Percentiles rank a stretch among this genome's conserved stretches.
phyloP scores from a whole-genome alignment of 352 stramenopile species.

The Achlya hypogyna region DNA sequence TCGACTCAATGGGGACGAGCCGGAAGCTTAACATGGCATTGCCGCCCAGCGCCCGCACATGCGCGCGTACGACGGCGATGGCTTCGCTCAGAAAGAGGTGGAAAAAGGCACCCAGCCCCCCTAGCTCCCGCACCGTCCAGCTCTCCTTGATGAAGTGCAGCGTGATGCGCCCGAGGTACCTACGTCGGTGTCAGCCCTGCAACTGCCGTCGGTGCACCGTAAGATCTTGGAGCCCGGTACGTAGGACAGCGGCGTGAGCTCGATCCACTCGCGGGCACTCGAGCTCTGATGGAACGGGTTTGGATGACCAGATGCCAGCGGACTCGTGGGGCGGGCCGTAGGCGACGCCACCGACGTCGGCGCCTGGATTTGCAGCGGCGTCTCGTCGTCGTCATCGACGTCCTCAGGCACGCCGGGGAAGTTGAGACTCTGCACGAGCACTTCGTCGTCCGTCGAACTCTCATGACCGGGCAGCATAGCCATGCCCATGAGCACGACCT shows the following conservation, averaged over 20 bases:
- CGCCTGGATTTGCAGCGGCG: conserved; percentile 21
- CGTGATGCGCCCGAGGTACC: conserved; percentile 77
- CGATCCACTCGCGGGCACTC: conserved; percentile 70
- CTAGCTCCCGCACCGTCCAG: conserved; percentile 79
- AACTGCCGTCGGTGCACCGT: conserved; percentile 16
- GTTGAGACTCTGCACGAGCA: conserved; percentile 36
- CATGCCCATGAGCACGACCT: conserved; percentile 79
- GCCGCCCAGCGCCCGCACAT: conserved; percentile 69
- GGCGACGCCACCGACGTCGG: conserved; percentile 29
- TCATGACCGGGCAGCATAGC: conserved; percentile 51
- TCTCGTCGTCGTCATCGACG: conserved; percentile 18
- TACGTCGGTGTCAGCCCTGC: not conserved
- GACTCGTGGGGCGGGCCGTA: conserved; percentile 16
- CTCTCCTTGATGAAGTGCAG: conserved; percentile 88
- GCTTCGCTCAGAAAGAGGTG: conserved; percentile 82
- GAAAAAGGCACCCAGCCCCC: conserved; percentile 79
- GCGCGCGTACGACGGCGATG: conserved; percentile 75
- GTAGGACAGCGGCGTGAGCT: conserved; percentile 72
- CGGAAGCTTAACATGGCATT: conserved; percentile 85
- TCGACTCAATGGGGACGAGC: conserved; percentile 80
- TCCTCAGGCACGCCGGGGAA: conserved; percentile 25
- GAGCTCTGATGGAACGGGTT: conserved; percentile 18
- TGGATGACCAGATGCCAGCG: not conserved
- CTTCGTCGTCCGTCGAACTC: conserved; percentile 36
- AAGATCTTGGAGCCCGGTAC: conserved; percentile 61